phyloP scores from a whole-genome alignment of 352 stramenopile species.

The Phytopythium oedochilum region DNA sequence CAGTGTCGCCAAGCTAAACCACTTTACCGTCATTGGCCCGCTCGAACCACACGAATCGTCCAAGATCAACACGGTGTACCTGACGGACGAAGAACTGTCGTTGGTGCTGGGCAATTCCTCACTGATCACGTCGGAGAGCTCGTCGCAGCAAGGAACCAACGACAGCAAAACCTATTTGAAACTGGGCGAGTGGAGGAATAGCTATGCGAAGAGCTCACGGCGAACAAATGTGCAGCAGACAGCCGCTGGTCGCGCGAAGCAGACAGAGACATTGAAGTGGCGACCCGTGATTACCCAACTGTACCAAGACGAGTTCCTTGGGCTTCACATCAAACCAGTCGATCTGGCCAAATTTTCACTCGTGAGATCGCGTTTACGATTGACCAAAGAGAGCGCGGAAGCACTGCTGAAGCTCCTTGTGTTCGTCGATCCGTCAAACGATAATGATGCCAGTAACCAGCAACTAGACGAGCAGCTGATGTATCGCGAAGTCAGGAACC shows the following conservation, averaged over 20 bases:
- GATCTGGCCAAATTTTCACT: constrained; percentile 32
- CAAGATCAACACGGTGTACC: constrained; percentile 50
- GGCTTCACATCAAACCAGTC: constrained; percentile 30
- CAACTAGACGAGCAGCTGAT: neutral
- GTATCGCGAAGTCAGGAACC: neutral
- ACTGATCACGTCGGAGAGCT: constrained; percentile 3
- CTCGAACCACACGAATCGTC: constrained; percentile 19
- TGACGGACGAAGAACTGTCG: constrained; percentile 49
- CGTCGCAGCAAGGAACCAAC: neutral
- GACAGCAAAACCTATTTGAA: neutral
- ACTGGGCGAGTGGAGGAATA: constrained; percentile 14
- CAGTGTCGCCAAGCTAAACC: constrained; percentile 54
- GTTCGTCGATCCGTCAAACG: constrained; percentile 28
- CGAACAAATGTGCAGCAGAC: neutral
- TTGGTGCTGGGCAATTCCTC: constrained; percentile 12
- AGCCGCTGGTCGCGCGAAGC: constrained; percentile 2
- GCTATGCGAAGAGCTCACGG: constrained; percentile 2
- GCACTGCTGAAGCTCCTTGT: constrained; percentile 35
- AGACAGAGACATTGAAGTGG: constrained; percentile 1
- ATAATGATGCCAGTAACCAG: neutral
- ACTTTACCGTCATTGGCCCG: constrained; percentile 38
- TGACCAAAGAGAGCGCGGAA: constrained; percentile 40
- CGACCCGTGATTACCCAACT: constrained; percentile 22
- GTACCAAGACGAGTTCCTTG: constrained; percentile 40
- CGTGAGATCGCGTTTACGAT: constrained; percentile 25